Base-by-base conservation (phyloP, 306 rosid genomes). In the Datisca glomerata region DNA sequence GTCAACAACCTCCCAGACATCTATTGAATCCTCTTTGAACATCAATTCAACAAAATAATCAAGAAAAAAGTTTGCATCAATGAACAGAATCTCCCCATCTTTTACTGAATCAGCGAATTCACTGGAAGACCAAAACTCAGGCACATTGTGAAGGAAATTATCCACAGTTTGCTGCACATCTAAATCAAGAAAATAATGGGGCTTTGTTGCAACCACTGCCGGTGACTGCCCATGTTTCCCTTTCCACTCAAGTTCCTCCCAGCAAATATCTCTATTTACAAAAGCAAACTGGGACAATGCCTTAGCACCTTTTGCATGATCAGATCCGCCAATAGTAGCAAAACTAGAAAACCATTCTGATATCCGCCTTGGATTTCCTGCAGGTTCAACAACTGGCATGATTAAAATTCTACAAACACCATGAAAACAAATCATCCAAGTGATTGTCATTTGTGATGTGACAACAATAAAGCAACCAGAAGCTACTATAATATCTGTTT, bases 171-270 rank as follows among this genome's bases (percentile, higher is more conserved):
- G 67, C 54, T 69, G 64, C 35, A 83, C 60, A 21, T 87, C 94
- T 77, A 87, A 69, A 61, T 83, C 86, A 18, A 76, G 94, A 72
- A 87, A 79, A 58, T 83, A 83, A 65, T 83, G 93, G 56, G 94
- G 97, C 65, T 87, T 87, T 0, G 97, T 87, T 11, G 97, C 94
- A 66, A 87, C 94, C 66, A 87, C 68, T 18, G 93, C 97, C 1
- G 94, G 97, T 13, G 97, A 83, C 43, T 83, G 97, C 57, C 97
- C 97, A 61, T 87, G 97, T 56, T 76, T 83, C 52, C 97, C 97
- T 57, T 77, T 79, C 97, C 93, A 79, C 82, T 82, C 93, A 43
- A 83, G 77, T 70, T 87, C 97, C 63, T 83, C 94, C 94, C 97
- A 87, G 63, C 89, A 83, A 45, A 72, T 77, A 69, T 87, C 91